These are phyloP conservation scores for Coniochaeta sp. DNA, from an alignment of 2,329 filamentous ascomycete genomes.

Conservation along the genomic window DNA sequence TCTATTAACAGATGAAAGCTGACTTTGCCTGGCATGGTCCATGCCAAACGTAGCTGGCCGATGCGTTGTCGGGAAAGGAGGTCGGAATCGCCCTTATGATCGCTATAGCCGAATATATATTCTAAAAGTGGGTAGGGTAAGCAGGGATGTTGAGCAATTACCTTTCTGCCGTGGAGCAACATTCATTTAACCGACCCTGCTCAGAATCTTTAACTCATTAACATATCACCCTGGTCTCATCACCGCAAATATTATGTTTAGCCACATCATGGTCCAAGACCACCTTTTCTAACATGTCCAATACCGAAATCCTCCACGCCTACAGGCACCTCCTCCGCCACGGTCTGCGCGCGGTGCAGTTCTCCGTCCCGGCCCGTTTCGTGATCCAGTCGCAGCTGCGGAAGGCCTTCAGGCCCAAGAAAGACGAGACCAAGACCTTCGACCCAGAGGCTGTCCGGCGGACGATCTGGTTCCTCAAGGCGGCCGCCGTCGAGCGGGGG, in stretches of 20 bases:
- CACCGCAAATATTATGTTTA: background rate
- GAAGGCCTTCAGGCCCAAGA: slow-evolving; percentile 45
- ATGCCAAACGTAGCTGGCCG: no score
- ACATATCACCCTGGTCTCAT: background rate
- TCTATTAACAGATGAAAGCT: no score
- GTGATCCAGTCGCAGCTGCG: slow-evolving; percentile 53
- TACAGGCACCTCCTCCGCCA: slow-evolving; percentile 65
- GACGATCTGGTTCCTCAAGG: slow-evolving; percentile 63
- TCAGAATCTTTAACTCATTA: background rate
- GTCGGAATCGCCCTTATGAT: no score
- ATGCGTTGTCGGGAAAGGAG: no score
- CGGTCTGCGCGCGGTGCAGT: slow-evolving; percentile 63
- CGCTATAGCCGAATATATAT: background rate
- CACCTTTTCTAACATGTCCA: slow-evolving; percentile 17
- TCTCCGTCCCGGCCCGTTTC: slow-evolving; percentile 61
- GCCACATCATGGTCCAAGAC: background rate
- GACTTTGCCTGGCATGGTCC: no score
- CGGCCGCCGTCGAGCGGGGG: slow-evolving; percentile 55
- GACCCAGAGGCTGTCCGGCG: slow-evolving; percentile 48
- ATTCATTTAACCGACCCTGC: background rate
- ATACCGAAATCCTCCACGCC: slow-evolving; percentile 46
- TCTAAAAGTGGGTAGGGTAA: no score
- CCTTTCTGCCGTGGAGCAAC: background rate
- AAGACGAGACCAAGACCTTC: slow-evolving; percentile 25
- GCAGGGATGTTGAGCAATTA: no score